phyloP scores from a whole-genome alignment of 768 basidiomycete species.

The Sarcomyxa edulis region DNA sequence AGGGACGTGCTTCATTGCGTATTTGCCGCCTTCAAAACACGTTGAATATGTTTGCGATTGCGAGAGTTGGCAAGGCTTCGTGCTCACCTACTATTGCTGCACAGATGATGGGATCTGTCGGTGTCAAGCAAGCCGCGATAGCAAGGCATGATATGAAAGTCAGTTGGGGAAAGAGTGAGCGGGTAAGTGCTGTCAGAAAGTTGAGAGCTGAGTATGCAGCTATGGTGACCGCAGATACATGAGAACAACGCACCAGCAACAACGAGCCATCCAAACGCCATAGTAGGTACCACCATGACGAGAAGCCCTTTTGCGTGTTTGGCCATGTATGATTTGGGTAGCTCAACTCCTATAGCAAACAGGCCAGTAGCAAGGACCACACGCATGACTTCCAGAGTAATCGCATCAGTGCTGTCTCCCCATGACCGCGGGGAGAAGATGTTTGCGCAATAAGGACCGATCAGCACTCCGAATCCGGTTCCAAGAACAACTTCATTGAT shows the following conservation, averaged over 20 bases:
- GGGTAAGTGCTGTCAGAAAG: slow-evolving; percentile 48
- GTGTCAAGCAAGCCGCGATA: slow-evolving; percentile 86
- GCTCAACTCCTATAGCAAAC: slow-evolving; percentile 93
- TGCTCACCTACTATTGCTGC: slow-evolving; percentile 69
- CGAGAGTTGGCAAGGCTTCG: no score
- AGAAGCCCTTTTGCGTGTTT: slow-evolving; percentile 70
- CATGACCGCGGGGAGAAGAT: slow-evolving; percentile 78
- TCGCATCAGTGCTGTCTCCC: slow-evolving; percentile 43
- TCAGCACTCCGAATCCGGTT: slow-evolving; percentile 58
- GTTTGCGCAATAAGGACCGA: slow-evolving; percentile 69
- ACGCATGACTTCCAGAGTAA: slow-evolving; percentile 86
- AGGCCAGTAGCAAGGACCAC: slow-evolving; percentile 88
- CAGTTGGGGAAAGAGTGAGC: slow-evolving; percentile 65
- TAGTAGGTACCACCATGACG: slow-evolving; percentile 73
- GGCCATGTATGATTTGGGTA: slow-evolving; percentile 80
- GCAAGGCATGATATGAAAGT: slow-evolving; percentile 73
- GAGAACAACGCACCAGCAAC: slow-evolving; percentile 46
- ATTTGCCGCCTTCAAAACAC: slow-evolving; percentile 52
- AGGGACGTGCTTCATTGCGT: slow-evolving; percentile 66
- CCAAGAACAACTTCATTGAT: slow-evolving; percentile 94
- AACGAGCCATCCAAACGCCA: slow-evolving; percentile 82
- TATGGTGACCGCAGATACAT: slow-evolving; percentile 1
- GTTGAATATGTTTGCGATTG: slow-evolving; percentile 3
- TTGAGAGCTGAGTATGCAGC: background rate
- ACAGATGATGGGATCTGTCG: slow-evolving; percentile 93